Base-by-base conservation (phyloP, 148 eudicot species). In the Heliamphora exappendiculata region DNA sequence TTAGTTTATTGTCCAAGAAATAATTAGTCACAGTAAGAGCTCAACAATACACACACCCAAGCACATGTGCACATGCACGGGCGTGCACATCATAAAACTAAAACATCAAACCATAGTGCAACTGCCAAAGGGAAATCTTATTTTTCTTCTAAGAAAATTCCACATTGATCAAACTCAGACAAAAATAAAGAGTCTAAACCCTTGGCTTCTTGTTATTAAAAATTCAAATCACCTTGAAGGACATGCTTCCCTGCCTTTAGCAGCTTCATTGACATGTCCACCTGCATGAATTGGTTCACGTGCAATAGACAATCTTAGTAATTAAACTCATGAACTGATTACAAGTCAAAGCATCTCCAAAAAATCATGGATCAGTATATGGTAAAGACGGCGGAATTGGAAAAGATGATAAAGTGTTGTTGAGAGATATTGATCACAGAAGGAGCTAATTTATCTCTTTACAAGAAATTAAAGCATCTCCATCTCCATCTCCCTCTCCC, bases 211-310 rank as follows among this genome's bases (percentile, higher is more conserved):
- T 5, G n/a, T 44, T 22, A 44, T 22, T 55, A 19, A 28, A 49
- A 60, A 62, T 26, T 3, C 24, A 67, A 63, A 69, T 73, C 78
- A 94, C 98, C 97, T 92, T 94, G 98, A 80, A 94, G 88, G 51
- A 94, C 98, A 86, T 94, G 98, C 85, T 94, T 94, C 81, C 98
- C 98, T 74, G 87, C 93, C 88, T 90, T 94, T 42, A 94, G 90
- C 68, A 94, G 62, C 88, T 80, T 89, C 71, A 88, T 75, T 59
- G 97, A 89, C 81, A 92, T 84, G 50, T 94, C 96, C 73, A 94
- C 98, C 98, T 94, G 78, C 81, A 79, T 65, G 41, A 62, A 73
- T 58, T 75, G 49, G 59, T 72, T 69, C 50, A 59, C 65, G 34
- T 14, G 58, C 45, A 49, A 65, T 34, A 28, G 22, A 42, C 7